Conservation (phyloP, 2,329 filamentous ascomycete species). For the Microsporum audouinii region DNA sequence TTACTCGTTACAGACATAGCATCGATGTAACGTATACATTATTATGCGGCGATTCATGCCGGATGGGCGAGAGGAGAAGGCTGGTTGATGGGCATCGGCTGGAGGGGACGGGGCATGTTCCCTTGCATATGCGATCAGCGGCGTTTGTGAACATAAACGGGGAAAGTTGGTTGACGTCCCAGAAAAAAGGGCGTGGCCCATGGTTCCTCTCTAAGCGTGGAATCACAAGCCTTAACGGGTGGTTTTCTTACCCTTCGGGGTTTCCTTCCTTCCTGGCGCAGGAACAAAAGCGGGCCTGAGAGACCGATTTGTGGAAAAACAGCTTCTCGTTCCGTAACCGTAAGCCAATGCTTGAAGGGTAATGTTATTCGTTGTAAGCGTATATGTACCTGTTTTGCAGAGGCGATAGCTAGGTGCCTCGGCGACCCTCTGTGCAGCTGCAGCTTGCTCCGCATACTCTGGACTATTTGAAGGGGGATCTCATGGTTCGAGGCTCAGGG, state of each 20-base stretch:
- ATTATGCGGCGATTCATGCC: neutral
- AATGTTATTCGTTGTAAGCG: neutral
- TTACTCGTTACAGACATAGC: neutral
- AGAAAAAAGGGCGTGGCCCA: neutral
- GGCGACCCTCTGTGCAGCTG: neutral
- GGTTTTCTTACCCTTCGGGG: neutral
- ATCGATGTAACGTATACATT: neutral
- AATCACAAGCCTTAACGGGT: neutral
- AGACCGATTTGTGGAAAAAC: neutral
- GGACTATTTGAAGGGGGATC: too few species aligned
- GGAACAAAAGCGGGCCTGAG: constrained; percentile 4
- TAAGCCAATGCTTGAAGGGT: neutral
- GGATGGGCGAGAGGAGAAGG: neutral
- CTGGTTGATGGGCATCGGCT: neutral
- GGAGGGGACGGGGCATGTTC: neutral
- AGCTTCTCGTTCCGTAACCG: neutral
- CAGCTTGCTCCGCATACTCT: too few species aligned
- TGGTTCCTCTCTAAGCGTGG: neutral
- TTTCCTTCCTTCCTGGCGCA: neutral
- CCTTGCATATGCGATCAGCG: neutral
- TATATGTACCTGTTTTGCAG: neutral
- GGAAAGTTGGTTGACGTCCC: neutral
- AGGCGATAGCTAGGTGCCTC: neutral
- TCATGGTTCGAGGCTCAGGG: too few species aligned
- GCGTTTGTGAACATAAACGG: neutral